Conservation (phyloP, 106 monocot genomes). For the Acorus gramineus region DNA sequence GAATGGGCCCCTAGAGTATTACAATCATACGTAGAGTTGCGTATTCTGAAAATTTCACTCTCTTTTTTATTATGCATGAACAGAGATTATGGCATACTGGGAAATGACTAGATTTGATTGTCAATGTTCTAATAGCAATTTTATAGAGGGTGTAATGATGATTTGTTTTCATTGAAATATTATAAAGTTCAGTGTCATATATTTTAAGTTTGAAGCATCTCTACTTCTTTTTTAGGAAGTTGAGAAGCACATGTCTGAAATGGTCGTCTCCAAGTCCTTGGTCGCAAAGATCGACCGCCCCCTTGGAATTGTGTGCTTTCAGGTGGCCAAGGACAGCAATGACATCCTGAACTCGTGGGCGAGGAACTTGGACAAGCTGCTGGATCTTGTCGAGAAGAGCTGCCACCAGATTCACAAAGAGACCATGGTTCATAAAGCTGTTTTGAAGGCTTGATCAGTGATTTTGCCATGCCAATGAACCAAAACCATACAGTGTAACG, state of each 20-base stretch:
- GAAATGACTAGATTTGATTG: no score
- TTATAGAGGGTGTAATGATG: no score
- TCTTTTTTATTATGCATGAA: no score
- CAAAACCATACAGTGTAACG: no score
- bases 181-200: no score
- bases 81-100: no score
- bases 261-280: constrained; percentile 84
- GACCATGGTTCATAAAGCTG: constrained; percentile 90
- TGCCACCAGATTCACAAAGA: constrained; percentile 99
- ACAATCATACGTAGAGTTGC: no score
- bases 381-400: constrained; percentile 96
- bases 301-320: constrained; percentile 65
- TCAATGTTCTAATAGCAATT: no score
- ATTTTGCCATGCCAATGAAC: no score
- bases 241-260: constrained; percentile 90
- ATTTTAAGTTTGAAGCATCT: background rate
- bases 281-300: constrained; percentile 82
- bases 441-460: constrained; percentile 21
- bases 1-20: no score
- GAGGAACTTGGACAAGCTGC: constrained; percentile 74
- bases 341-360: constrained; percentile 89
- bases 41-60: no score
- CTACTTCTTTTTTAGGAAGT: constrained; percentile 41
- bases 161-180: no score
- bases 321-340: constrained; percentile 71